These are phyloP conservation scores for barrel medic (Medicago truncatula) DNA, from an alignment of 306 rosid species.

Conservation along the genomic window DNA sequence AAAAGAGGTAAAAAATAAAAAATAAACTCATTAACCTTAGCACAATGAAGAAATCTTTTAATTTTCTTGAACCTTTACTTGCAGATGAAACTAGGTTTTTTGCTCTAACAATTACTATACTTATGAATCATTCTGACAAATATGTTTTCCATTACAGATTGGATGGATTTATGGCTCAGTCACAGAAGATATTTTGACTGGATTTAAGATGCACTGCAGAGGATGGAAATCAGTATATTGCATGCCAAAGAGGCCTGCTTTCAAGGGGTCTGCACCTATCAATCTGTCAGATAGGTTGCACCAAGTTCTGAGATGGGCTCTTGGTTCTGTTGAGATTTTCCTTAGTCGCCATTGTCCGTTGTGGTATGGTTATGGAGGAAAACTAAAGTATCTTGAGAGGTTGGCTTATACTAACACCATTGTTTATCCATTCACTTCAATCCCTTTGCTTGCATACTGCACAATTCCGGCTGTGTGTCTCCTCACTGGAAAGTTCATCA, in stretches of 20 bases:
- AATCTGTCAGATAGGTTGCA: conserved; percentile 62
- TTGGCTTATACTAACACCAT: conserved; percentile 56
- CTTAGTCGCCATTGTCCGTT: conserved; percentile 62
- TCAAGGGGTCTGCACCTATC: conserved; percentile 59
- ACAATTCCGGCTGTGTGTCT: conserved; percentile 62
- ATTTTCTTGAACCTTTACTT: conserved; percentile 32
- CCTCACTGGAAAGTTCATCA: conserved; percentile 59
- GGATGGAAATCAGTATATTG: conserved; percentile 66
- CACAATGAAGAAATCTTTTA: conserved; percentile 22
- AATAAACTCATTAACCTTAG: conserved; percentile 14
- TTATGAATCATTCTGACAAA: conserved; percentile 21
- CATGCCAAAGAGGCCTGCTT: conserved; percentile 58
- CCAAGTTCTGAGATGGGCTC: conserved; percentile 62
- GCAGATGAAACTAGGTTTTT: neutral
- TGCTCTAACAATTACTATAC: neutral
- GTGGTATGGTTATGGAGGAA: conserved; percentile 63
- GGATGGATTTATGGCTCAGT: conserved; percentile 63
- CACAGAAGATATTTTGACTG: conserved; percentile 60
- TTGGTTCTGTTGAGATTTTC: conserved; percentile 60
- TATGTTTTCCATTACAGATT: conserved; percentile 45
- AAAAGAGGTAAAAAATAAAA: conserved; percentile 54
- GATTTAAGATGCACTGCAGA: conserved; percentile 64
- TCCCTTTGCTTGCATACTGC: conserved; percentile 60
- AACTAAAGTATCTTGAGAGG: conserved; percentile 54
- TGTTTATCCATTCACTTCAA: conserved; percentile 60